Conservation (phyloP, 768 basidiomycete genomes). For the Lentinula aciculospora region DNA sequence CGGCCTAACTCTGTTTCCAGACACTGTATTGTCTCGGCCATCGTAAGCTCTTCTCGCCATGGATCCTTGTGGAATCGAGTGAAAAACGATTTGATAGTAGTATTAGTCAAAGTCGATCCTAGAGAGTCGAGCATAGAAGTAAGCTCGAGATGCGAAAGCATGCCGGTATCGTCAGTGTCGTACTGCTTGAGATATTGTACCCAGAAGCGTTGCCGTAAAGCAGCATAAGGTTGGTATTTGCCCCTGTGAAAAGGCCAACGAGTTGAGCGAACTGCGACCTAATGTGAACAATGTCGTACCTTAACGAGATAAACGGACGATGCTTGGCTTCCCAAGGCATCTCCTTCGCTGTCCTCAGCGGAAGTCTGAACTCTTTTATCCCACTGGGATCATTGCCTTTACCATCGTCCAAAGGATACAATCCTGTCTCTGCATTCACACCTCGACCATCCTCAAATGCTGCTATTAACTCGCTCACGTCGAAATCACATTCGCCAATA, state of each 20-base stretch:
- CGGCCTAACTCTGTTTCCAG: slow-evolving; percentile 81
- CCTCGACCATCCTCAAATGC: slow-evolving; percentile 45
- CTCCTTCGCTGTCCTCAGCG: slow-evolving; percentile 55
- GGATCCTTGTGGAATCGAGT: slow-evolving; percentile 59
- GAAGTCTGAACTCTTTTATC: slow-evolving; percentile 72
- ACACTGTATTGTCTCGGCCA: slow-evolving; percentile 77
- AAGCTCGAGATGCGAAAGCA: slow-evolving; percentile 79
- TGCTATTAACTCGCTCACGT: slow-evolving; percentile 59
- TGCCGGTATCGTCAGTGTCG: slow-evolving; percentile 75
- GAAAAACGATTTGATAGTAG: slow-evolving; percentile 84
- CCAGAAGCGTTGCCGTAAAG: slow-evolving; percentile 89
- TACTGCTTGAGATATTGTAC: slow-evolving; percentile 84
- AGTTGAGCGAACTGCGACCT: background rate
- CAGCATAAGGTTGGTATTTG: slow-evolving; percentile 93
- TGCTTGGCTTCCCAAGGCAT: slow-evolving; percentile 69
- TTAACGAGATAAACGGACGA: slow-evolving; percentile 62
- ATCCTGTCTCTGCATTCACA: slow-evolving; percentile 52
- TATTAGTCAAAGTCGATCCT: slow-evolving; percentile 79
- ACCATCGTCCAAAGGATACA: slow-evolving; percentile 44
- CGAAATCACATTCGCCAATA: slow-evolving; percentile 74
- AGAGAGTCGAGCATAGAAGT: slow-evolving; percentile 96
- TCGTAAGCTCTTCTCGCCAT: slow-evolving; percentile 61
- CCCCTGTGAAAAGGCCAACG: slow-evolving; percentile 45
- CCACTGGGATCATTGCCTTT: slow-evolving; percentile 45
- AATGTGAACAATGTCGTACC: slow-evolving; percentile 31